Evolutionary conservation across 169 alveolate species (phyloP).

Genomic region (Cryptosporidium parvum): DNA sequence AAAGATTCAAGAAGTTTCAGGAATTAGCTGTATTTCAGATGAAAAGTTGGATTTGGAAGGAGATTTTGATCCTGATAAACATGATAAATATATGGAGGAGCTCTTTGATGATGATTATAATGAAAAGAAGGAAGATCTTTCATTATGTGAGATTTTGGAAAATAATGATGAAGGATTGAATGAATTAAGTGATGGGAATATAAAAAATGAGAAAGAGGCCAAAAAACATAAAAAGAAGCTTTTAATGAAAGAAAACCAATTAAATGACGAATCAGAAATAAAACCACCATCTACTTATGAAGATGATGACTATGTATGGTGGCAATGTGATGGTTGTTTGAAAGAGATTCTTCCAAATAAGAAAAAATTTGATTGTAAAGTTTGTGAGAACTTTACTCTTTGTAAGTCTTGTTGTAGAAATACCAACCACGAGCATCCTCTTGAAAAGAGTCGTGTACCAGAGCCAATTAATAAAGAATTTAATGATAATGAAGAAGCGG

Average conservation of each 20-base stretch:
- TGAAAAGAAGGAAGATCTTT: conserved; percentile 78
- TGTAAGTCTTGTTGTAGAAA: conserved; percentile 87
- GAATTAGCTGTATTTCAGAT: conserved; percentile 80
- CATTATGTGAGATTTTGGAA: conserved; percentile 53
- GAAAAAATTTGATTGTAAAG: conserved; percentile 89
- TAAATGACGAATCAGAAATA: neutral
- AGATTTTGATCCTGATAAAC: conserved; percentile 86
- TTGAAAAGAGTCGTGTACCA: conserved; percentile 75
- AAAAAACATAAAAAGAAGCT: conserved; percentile 44
- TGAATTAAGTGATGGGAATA: neutral
- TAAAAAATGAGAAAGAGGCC: neutral
- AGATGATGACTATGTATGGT: conserved; percentile 83
- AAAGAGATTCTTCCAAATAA: conserved; percentile 87
- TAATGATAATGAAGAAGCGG: neutral
- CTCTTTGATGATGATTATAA: conserved; percentile 86
- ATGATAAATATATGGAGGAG: conserved; percentile 86
- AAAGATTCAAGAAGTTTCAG: conserved; percentile 82
- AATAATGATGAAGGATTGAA: conserved; percentile 79
- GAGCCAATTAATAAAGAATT: neutral
- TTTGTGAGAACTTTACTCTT: conserved; percentile 87
- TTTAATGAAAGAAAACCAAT: conserved; percentile 66
- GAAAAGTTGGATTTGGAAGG: conserved; percentile 78
- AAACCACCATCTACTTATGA: neutral
- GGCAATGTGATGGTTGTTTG: conserved; percentile 88
- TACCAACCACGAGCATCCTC: conserved; percentile 78